phyloP scores from a whole-genome alignment of 164 flowering plant species.

The Cinnamomum micranthum region DNA sequence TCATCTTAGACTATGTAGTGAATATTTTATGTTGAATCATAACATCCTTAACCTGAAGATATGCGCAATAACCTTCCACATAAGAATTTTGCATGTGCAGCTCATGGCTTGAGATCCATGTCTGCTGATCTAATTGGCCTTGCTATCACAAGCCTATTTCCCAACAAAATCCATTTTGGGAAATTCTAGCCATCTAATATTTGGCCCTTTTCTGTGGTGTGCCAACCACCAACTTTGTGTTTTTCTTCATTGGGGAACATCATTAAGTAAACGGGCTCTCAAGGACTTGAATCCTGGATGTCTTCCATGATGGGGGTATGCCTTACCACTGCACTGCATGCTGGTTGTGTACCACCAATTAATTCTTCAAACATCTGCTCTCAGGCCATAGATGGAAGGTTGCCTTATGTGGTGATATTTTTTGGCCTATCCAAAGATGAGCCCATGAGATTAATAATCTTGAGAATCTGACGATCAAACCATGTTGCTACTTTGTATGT shows the following conservation, averaged over 20 bases:
- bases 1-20: conserved; percentile 9
- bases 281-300: too few relatives aligned
- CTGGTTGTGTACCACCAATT: neutral
- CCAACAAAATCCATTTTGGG: neutral
- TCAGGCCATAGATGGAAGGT: neutral
- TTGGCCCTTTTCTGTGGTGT: neutral
- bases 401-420: too few relatives aligned
- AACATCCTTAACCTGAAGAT: neutral
- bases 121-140: neutral
- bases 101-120: neutral
- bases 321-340: neutral
- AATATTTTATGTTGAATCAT: neutral
- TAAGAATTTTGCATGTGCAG: neutral
- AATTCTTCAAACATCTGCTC: neutral
- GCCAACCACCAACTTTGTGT: too few relatives aligned
- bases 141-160: neutral
- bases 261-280: too few relatives aligned
- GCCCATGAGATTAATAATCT: neutral
- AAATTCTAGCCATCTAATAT: neutral
- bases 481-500: neutral
- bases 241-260: too few relatives aligned
- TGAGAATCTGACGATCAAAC: neutral
- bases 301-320: too few relatives aligned
- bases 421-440: neutral
- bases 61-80: neutral